Evolutionary conservation across 1,284 basidiomycete species (phyloP), one percentile per base, ranked within the genome.

Genomic region (Cryptococcus sp.): DNA sequence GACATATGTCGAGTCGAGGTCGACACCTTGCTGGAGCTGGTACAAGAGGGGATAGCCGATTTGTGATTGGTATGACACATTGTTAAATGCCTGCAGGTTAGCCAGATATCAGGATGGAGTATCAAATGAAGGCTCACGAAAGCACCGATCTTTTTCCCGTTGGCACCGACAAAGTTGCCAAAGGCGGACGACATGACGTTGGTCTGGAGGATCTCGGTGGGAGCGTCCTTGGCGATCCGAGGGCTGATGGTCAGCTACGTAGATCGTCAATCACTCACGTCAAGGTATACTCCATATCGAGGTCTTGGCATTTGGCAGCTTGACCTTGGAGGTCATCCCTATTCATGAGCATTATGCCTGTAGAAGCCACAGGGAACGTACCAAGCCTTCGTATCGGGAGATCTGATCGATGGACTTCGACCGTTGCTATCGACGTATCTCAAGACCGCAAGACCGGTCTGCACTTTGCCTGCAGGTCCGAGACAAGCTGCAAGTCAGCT

Each of bases 41-140:
- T 50, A 37, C 19, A 71, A 49, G 28, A 71, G 47, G 0, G 71
- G 68, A 45, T 68, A 60, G 56, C 69, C 59, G 48, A 61, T 58
- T 25, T 60, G 53, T 36, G 64, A 62, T 16, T 56, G 53, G 41
- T 57, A 71, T 2, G 56, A 32, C 14, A 65, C 50, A 21, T 53
- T 53, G 57, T 72, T 69, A 47, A 69, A 62, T 2, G 56, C 58
- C 59, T 59, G 19, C 14, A 5, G 5, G 14, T 24, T 3, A 9
- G 19, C 4, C 5, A 5, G 28, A 6, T 16, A 18, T 42, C 37
- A 25, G 9, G 38, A 22, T 40, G 38, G 24, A 18, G 21, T 5
- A 18, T 26, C 32, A 14, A n/a, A n/a, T n/a, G n/a, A n/a, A n/a
- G 34, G 34, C 43, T 44, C 21, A 44, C 46, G 31, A 41, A 47